A percentile compares a stretch with the other conserved stretches of the same genome.
Conservation (phyloP, 2,329 filamentous ascomycete genomes). For the Cercospora citrullina region DNA sequence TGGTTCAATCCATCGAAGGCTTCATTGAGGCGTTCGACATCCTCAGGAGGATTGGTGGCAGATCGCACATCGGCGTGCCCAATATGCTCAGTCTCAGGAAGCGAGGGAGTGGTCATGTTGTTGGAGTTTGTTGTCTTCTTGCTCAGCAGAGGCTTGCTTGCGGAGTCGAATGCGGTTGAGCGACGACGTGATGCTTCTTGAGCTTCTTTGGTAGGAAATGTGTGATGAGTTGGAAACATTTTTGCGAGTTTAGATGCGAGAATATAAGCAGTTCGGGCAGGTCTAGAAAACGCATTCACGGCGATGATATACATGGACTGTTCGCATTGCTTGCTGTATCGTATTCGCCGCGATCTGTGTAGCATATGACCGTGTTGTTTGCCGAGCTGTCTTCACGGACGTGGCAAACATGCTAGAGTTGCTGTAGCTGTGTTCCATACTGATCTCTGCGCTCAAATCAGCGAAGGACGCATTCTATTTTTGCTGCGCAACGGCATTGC, state of each 20-base stretch:
- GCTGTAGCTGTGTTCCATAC: background rate
- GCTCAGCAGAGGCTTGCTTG: background rate
- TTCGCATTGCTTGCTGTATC: background rate
- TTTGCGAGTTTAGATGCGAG: background rate
- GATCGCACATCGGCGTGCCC: background rate
- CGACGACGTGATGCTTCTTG: background rate
- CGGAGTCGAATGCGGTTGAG: background rate
- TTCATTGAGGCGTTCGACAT: background rate
- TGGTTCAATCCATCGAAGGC: background rate
- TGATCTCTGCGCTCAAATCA: background rate
- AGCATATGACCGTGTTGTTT: background rate
- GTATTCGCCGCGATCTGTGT: background rate
- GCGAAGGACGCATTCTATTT: no score
- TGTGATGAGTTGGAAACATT: background rate
- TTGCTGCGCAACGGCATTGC: no score
- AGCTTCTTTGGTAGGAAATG: background rate
- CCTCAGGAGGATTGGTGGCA: background rate
- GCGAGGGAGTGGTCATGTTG: background rate
- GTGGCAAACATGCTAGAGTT: background rate
- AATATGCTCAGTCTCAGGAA: background rate
- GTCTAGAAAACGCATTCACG: background rate
- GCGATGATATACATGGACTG: background rate
- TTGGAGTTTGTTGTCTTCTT: background rate
- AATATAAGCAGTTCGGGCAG: background rate
- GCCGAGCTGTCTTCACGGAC: background rate